These are phyloP conservation scores for Hypoxylon sp. DNA, from an alignment of 2,329 filamentous ascomycete genomes.

Conservation along the genomic window DNA sequence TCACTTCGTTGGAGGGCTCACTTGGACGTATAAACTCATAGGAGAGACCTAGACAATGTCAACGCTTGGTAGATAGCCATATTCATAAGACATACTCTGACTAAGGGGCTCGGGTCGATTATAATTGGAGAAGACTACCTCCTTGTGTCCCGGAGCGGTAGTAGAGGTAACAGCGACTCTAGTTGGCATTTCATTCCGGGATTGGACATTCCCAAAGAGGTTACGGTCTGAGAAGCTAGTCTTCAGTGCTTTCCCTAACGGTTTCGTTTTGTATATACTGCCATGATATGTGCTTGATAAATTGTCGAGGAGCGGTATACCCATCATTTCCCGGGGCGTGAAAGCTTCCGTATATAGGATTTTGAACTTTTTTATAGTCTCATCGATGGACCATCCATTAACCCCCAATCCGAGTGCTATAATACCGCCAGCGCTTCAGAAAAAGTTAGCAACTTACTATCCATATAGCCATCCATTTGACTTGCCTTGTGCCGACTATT, in stretches of 20 bases:
- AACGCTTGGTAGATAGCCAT: background rate
- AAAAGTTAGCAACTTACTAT: background rate
- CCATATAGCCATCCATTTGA: background rate
- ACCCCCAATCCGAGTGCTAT: slow-evolving; percentile 51
- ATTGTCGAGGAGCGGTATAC: slow-evolving; percentile 49
- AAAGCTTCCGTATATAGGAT: slow-evolving; percentile 48
- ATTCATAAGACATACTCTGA: slow-evolving; percentile 35
- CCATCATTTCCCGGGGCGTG: slow-evolving; percentile 46
- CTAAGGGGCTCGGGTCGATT: slow-evolving; percentile 49
- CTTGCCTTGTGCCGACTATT: slow-evolving; percentile 52
- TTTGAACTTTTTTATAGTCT: slow-evolving; percentile 51
- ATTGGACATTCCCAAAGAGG: slow-evolving; percentile 48
- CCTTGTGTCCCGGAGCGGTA: slow-evolving; percentile 39
- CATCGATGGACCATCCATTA: slow-evolving; percentile 51
- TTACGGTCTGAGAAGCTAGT: slow-evolving; percentile 49
- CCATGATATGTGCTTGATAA: slow-evolving; percentile 51
- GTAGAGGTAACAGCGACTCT: slow-evolving; percentile 52
- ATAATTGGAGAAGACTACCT: slow-evolving; percentile 52
- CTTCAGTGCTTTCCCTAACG: slow-evolving; percentile 47
- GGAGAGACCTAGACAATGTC: slow-evolving; percentile 39
- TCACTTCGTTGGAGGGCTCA: slow-evolving; percentile 48
- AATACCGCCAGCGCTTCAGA: slow-evolving; percentile 48
- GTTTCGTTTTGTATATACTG: slow-evolving; percentile 52
- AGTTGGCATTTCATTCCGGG: slow-evolving; percentile 42
- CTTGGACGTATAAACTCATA: slow-evolving; percentile 51